Conservation (phyloP, 371 early-diverging fungal genomes). For the Lichtheimia hyalospora region DNA sequence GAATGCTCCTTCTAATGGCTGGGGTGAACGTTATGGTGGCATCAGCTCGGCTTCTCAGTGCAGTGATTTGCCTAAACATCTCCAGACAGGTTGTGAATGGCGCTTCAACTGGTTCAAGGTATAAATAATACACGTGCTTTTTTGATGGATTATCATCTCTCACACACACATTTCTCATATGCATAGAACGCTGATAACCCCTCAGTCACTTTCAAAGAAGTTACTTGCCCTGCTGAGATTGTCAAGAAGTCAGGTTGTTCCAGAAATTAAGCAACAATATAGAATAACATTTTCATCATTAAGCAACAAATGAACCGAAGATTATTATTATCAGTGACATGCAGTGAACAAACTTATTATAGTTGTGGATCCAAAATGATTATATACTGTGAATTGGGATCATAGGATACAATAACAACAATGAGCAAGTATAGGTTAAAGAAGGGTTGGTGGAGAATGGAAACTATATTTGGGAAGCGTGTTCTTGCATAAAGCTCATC, state of each 20-base stretch:
- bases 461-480: no score
- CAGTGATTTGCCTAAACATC: slow-evolving; percentile 26
- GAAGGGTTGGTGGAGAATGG: no score
- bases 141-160: background rate
- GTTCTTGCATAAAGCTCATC: no score
- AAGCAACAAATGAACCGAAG: no score
- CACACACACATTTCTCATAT: background rate
- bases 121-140: background rate
- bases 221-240: slow-evolving; percentile 39
- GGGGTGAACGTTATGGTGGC: slow-evolving; percentile 49
- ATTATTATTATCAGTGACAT: no score
- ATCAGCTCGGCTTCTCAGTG: slow-evolving; percentile 27
- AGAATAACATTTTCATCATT: no score
- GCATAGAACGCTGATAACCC: slow-evolving; percentile 38
- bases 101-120: slow-evolving; percentile 43
- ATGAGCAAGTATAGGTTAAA: no score
- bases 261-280: no score
- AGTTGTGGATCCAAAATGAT: no score
- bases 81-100: slow-evolving; percentile 46
- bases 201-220: slow-evolving; percentile 36
- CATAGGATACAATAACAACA: no score
- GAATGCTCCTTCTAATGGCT: slow-evolving; percentile 30
- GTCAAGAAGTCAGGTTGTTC: slow-evolving; percentile 32
- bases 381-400: no score
- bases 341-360: no score